Percentiles rank a stretch among this genome's conserved stretches.
Evolutionary conservation across 768 basidiomycete species (phyloP).

Genomic region (Pisolithus sp.): DNA sequence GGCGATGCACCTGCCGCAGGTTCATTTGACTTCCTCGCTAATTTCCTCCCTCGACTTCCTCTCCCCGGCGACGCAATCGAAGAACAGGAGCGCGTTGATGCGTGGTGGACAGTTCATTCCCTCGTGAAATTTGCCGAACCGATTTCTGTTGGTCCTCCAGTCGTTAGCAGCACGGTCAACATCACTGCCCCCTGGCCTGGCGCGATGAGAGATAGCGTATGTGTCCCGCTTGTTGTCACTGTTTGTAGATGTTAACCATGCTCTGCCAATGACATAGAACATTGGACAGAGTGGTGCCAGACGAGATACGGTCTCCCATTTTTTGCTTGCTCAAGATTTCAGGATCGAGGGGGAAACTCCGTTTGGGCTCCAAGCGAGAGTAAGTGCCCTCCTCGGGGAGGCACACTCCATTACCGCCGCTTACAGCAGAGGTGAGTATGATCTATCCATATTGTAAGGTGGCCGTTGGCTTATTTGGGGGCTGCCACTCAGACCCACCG

Average conservation of each 20-base stretch:
- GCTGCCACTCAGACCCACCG: conserved; percentile 30
- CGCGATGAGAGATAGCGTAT: conserved; percentile 8
- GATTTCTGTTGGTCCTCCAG: conserved; percentile 23
- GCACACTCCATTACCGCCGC: conserved; percentile 23
- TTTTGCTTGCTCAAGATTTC: conserved; percentile 11
- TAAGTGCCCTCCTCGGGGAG: conserved; percentile 30
- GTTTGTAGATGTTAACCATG: too few species aligned
- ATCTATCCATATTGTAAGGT: not conserved
- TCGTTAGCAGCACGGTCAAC: conserved; percentile 17
- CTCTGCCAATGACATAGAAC: too few species aligned
- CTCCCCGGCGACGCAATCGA: conserved; percentile 28
- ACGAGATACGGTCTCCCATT: conserved; percentile 8
- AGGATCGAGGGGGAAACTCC: conserved; percentile 7
- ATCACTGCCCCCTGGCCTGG: conserved; percentile 41
- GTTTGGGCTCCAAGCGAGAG: conserved; percentile 21
- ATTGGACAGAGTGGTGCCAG: not conserved
- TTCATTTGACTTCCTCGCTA: too few species aligned
- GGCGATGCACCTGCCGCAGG: too few species aligned
- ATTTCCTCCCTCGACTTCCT: conserved; percentile 19
- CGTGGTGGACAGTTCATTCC: conserved; percentile 33
- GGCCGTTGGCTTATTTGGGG: not conserved
- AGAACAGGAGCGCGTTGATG: conserved; percentile 32
- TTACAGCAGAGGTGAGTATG: conserved; percentile 22
- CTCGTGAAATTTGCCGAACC: conserved; percentile 30
- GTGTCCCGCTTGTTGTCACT: not conserved